Conservation (phyloP, 257 asterid species). For the Mentha longifolia region DNA sequence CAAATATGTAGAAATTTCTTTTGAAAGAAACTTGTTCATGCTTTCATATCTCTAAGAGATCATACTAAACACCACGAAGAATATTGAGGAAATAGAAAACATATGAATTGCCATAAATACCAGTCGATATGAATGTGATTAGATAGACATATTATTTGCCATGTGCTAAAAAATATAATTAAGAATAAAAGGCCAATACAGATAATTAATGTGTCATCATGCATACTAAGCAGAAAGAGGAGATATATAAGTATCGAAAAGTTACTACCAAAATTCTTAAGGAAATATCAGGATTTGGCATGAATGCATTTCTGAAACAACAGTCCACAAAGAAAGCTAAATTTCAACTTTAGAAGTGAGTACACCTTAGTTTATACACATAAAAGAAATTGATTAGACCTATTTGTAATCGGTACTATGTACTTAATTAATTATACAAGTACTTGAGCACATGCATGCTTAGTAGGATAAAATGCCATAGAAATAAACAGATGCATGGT, state of each 20-base stretch:
- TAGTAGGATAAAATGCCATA: not conserved
- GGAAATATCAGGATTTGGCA: constrained; percentile 1
- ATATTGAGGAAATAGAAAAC: constrained; percentile 8
- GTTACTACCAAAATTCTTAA: not conserved
- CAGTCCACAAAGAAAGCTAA: constrained; percentile 1
- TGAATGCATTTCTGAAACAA: not conserved
- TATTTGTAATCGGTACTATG: not conserved
- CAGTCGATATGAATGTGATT: not conserved
- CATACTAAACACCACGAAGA: not conserved
- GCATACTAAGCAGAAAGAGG: not conserved
- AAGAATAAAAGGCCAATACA: not conserved
- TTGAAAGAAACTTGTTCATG: not conserved
- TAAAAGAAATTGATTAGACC: constrained; percentile 2
- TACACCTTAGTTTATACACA: not conserved
- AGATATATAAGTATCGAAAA: not conserved
- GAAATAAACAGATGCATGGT: not conserved
- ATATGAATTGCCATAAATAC: constrained; percentile 5
- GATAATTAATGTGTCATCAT: not conserved
- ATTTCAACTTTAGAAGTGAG: not conserved
- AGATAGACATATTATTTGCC: constrained; percentile 7
- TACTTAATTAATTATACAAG: not conserved
- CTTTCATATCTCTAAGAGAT: not conserved
- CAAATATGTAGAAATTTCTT: not conserved
- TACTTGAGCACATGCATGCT: not conserved
- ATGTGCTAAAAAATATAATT: constrained; percentile 5